phyloP scores from a whole-genome alignment of 805 yeast genomes.

The Cyberlindnera suaveolens region DNA sequence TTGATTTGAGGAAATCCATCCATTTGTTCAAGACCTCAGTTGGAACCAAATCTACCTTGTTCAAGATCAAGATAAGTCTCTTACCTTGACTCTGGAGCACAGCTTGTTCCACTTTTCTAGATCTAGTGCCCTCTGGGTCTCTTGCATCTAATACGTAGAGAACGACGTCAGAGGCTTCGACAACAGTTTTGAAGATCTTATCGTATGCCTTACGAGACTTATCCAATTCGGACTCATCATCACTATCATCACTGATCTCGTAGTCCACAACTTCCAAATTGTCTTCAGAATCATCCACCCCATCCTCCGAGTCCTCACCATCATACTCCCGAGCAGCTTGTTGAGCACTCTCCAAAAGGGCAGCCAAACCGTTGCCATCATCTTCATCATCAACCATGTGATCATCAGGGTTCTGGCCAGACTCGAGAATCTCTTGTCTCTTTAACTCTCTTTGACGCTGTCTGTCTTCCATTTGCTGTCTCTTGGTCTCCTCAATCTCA shows the following conservation, averaged over 20 bases:
- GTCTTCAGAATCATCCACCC: slow-evolving; percentile 37
- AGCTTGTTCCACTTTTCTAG: slow-evolving; percentile 85
- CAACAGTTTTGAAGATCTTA: slow-evolving; percentile 87
- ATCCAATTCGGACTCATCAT: slow-evolving; percentile 47
- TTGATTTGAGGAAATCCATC: slow-evolving; percentile 69
- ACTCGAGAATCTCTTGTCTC: slow-evolving; percentile 33
- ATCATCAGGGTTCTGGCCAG: slow-evolving; percentile 30
- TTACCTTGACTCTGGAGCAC: slow-evolving; percentile 76
- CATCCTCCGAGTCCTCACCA: slow-evolving; percentile 43
- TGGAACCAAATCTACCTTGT: slow-evolving; percentile 92
- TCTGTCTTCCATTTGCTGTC: slow-evolving; percentile 49
- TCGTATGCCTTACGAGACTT: slow-evolving; percentile 88
- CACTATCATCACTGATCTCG: slow-evolving; percentile 40
- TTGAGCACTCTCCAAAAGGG: slow-evolving; percentile 85
- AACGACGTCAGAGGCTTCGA: slow-evolving; percentile 86
- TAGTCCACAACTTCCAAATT: slow-evolving; percentile 46
- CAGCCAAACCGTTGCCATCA: slow-evolving; percentile 59
- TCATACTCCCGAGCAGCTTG: slow-evolving; percentile 73
- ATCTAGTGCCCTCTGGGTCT: slow-evolving; percentile 93
- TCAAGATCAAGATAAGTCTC: slow-evolving; percentile 77
- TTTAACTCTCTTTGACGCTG: slow-evolving; percentile 44
- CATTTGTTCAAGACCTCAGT: slow-evolving; percentile 77
- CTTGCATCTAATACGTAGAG: slow-evolving; percentile 95
- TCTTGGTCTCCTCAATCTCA: slow-evolving; percentile 62
- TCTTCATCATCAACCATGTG: slow-evolving; percentile 33